Evolutionary conservation across 768 basidiomycete genomes (phyloP).

Genomic region (Coprinopsis sp.): DNA sequence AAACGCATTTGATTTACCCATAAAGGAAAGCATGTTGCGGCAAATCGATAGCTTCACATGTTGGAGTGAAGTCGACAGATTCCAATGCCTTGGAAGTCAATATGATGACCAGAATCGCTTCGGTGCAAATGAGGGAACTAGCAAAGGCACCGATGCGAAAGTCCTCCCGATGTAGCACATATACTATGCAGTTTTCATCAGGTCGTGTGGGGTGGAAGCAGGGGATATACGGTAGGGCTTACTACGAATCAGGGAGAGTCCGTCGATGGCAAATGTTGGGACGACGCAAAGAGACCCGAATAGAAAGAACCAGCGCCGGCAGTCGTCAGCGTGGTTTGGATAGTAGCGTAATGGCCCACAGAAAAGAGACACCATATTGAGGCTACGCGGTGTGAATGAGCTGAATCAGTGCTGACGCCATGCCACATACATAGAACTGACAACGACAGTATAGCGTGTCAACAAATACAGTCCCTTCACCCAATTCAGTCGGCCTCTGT

Average conservation of each 20-base stretch:
- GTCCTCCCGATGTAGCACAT: too few relatives aligned
- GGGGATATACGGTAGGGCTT: background rate
- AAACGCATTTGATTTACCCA: too few relatives aligned
- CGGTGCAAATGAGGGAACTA: too few relatives aligned
- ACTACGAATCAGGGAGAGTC: conserved; percentile 9
- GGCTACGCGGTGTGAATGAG: background rate
- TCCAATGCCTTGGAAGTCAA: too few relatives aligned
- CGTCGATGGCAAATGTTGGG: conserved; percentile 6
- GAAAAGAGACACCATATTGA: conserved; percentile 1
- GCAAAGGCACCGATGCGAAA: too few relatives aligned
- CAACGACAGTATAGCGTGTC: background rate
- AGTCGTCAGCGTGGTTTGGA: background rate
- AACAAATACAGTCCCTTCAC: conserved; percentile 6
- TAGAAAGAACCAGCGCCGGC: conserved; percentile 6
- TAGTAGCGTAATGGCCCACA: background rate
- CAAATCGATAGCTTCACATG: too few relatives aligned
- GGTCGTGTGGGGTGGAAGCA: too few relatives aligned
- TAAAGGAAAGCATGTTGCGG: too few relatives aligned
- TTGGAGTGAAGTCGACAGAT: too few relatives aligned
- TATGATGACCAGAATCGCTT: too few relatives aligned
- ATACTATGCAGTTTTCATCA: too few relatives aligned
- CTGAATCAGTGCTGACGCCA: too few relatives aligned
- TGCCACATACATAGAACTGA: background rate
- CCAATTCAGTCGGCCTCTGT: conserved; percentile 3
- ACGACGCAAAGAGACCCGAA: background rate